Conservation (phyloP, 108 stramenopile genomes). For the Stephanodiscus minutulus region DNA sequence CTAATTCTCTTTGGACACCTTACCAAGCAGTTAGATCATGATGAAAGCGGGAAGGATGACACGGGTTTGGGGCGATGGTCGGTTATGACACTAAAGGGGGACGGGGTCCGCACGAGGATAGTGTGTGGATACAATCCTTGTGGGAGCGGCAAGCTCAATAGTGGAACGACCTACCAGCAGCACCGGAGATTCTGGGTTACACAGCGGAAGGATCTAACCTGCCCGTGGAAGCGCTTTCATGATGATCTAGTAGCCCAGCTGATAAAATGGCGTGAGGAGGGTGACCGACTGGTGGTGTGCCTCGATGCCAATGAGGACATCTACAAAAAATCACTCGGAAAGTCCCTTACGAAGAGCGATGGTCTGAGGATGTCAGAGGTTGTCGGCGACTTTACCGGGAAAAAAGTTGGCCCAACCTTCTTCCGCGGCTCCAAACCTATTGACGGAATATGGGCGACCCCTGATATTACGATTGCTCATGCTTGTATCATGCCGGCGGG, state of each 20-base stretch:
- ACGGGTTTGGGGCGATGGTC: slow-evolving; percentile 11
- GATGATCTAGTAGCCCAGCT: slow-evolving; percentile 3
- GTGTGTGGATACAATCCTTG: neutral
- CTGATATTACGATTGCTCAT: neutral
- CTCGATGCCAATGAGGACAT: slow-evolving; percentile 19
- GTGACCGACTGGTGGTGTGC: slow-evolving; percentile 14
- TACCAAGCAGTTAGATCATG: neutral
- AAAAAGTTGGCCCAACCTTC: slow-evolving; percentile 11
- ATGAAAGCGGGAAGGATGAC: slow-evolving; percentile 4
- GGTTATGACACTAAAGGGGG: slow-evolving; percentile 4
- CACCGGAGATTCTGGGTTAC: neutral
- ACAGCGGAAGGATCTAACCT: neutral
- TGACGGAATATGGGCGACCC: slow-evolving; percentile 1
- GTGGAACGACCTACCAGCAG: neutral
- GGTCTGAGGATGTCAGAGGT: slow-evolving; percentile 8
- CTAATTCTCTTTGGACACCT: slow-evolving; percentile 3
- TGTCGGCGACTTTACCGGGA: slow-evolving; percentile 5
- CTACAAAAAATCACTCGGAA: neutral
- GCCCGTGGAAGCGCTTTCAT: neutral
- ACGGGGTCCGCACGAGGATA: neutral
- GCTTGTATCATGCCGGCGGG: slow-evolving; percentile 20
- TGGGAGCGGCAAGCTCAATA: neutral
- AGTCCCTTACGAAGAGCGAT: neutral
- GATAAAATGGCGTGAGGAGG: neutral
- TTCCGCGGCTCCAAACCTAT: slow-evolving; percentile 11